Evolutionary conservation across 192 early-diverging fungal species (phyloP), one percentile per base, ranked within the genome.

Genomic region (Entrophospora sp.): DNA sequence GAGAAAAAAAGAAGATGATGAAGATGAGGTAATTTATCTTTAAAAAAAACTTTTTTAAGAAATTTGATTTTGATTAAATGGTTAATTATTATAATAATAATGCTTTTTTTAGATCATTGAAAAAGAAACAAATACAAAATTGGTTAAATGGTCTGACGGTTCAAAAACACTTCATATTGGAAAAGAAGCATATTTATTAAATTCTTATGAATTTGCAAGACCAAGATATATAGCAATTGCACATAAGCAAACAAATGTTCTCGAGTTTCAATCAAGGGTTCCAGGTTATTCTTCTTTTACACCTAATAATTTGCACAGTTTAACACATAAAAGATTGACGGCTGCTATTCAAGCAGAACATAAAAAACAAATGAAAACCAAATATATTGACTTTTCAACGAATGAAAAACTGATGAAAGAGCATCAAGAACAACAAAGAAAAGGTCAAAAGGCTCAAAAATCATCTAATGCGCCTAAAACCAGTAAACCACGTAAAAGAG

Each of bases 71-170:
- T 24, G 18, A 12, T 46, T 3, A 20, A 4, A 9, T 14, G 32
- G 5, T 18, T 18, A 35, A 22, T 56, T 8, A 32, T 56, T 22
- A 32, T 14, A 36, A 35, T 35, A 34, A 22, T 57, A 9, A 3
- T n/a, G 16, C 12, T 4, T 20, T 6, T 57, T 34, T 9, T 57
- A 57, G 55, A 52, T 67, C 1, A 55, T 66, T 4, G 69, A 78
- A 27, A 83, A 85, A 66, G 85, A 90, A 63, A 88, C 88, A 20
- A 90, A 92, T 69, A 81, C 88, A 1, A 83, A 85, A 3, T 67
- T 94, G 52, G 81, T 94, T 6, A 73, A 81, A 34, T 92, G 92
- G 92, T 85, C 83, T 12, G 88, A 94, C 69, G 86, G 84, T 27
- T 70, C 79, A 34, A 77, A 81, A 69, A 89, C 92, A 3, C 65